A percentile compares a stretch with the other conserved stretches of the same genome.
phyloP scores from a whole-genome alignment of 1,284 basidiomycete genomes.

The Xerocomus amazonicus region DNA sequence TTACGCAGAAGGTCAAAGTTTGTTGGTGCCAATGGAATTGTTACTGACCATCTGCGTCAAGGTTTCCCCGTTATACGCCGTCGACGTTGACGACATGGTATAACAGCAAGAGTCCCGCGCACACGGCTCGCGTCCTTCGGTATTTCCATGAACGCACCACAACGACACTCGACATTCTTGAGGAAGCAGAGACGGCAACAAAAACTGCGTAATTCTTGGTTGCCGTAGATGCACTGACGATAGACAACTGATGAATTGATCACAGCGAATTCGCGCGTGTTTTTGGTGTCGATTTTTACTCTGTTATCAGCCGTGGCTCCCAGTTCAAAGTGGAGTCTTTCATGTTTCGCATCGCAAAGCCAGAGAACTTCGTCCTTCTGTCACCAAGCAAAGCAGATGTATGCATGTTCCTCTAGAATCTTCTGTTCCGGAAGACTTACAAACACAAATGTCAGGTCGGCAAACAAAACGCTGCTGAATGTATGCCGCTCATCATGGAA shows the following conservation, averaged over 20 bases:
- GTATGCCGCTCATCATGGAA: conserved; percentile 92
- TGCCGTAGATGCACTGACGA: neutral
- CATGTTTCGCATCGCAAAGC: conserved; percentile 97
- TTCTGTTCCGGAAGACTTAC: neutral
- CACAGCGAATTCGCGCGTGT: conserved; percentile 91
- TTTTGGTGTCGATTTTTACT: conserved; percentile 96
- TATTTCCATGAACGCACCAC: conserved; percentile 64
- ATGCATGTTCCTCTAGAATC: neutral
- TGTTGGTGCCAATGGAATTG: neutral
- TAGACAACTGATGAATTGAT: neutral
- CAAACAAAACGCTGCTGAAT: conserved; percentile 95
- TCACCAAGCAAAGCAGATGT: conserved; percentile 86
- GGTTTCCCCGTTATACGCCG: conserved; percentile 74
- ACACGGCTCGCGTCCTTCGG: conserved; percentile 53
- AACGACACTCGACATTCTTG: conserved; percentile 74
- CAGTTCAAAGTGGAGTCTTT: conserved; percentile 99
- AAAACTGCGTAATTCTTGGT: conserved; percentile 74
- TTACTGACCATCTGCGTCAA: conserved; percentile 29
- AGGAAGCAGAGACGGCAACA: conserved; percentile 76
- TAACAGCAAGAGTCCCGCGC: conserved; percentile 53
- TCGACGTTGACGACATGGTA: conserved; percentile 75
- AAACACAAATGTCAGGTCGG: conserved; percentile 61
- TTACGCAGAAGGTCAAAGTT: conserved; percentile 60
- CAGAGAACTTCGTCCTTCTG: conserved; percentile 85
- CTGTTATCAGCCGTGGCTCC: conserved; percentile 90